Evolutionary conservation across 768 basidiomycete genomes (phyloP), one percentile per base, ranked within the genome.

Genomic region (Tulasnella sp.): DNA sequence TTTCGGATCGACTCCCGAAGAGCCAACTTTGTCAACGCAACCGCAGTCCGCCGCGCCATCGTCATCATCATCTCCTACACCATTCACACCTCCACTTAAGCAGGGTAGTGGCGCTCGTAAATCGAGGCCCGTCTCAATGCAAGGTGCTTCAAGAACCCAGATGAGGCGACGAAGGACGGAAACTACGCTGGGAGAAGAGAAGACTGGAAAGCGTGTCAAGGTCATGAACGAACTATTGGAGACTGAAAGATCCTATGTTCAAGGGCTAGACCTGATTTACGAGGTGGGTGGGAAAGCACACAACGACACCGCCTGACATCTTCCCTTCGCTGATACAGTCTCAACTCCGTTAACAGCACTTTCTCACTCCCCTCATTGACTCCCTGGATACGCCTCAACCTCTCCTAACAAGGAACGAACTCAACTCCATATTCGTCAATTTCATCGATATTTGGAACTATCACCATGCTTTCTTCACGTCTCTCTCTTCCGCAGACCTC

Each of bases 361-460:
- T 92, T 66, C 76, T 92, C 29, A 78, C 79, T 9, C 90, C 89
- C 2, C 82, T 92, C 60, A 82, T 92, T 63, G 73, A 74, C 19
- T 84, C 90, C 4, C 72, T 91, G 63, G 85, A 87, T 62, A 81
- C 79, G 2, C 65, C 80, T 3, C 74, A 79, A 24, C 83, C 87
- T 2, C 70, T 92, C n/a, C 75, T 92, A 51, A 75, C 81, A 60
- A 80, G 86, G 59, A 70, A 78, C 2, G 78, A 81, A 46, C 77
- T 92, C 59, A 85, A 83, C 0, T 76, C 81, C 11, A 74, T 91
- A 34, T 92, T 92, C 70, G 85, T 85, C 62, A 91, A 91, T 69
- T 90, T 92, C 63, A 83, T 90, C 67, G 89, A 92, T 70, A 91
- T 92, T 31, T 90, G 85, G 89, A 91, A 89, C 65, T 76, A 89